These are phyloP conservation scores for Andrographis paniculata DNA, from an alignment of 305 asterid species.

Conservation along the genomic window DNA sequence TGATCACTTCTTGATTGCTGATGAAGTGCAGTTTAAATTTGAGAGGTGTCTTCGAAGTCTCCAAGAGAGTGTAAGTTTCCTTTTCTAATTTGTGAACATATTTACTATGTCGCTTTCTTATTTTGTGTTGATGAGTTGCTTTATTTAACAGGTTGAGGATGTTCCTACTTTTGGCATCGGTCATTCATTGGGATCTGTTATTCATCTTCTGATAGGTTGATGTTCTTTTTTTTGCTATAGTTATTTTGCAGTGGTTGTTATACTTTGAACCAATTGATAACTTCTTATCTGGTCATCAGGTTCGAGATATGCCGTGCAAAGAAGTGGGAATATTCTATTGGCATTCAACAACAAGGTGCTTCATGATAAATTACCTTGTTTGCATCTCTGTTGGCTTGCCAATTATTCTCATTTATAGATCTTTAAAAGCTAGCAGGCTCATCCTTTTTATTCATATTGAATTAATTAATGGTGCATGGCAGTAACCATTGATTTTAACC, in stretches of 20 bases:
- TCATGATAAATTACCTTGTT: not conserved
- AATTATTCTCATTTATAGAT: constrained; percentile 1
- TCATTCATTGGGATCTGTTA: constrained; percentile 87
- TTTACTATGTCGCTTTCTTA: constrained; percentile 11
- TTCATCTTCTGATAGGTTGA: constrained; percentile 90
- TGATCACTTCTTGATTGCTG: constrained; percentile 92
- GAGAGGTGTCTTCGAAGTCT: constrained; percentile 81
- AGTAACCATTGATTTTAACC: not conserved
- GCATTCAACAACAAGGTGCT: constrained; percentile 88
- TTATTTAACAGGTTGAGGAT: constrained; percentile 50
- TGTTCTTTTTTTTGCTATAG: constrained; percentile 7
- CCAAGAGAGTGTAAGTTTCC: constrained; percentile 56
- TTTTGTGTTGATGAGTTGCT: constrained; percentile 19
- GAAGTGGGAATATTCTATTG: constrained; percentile 79
- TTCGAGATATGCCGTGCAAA: constrained; percentile 87
- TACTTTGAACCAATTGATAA: constrained; percentile 17
- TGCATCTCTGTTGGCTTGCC: constrained; percentile 8
- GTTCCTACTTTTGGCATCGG: constrained; percentile 90
- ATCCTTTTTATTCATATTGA: constrained; percentile 3
- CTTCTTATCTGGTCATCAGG: constrained; percentile 48
- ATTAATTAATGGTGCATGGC: too few species aligned
- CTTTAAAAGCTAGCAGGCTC: not conserved
- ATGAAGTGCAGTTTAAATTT: constrained; percentile 85
- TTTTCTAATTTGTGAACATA: constrained; percentile 9
- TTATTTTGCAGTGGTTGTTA: constrained; percentile 11